Evolutionary conservation across 1,284 basidiomycete genomes (phyloP).

Genomic region (Trametes polyzona): DNA sequence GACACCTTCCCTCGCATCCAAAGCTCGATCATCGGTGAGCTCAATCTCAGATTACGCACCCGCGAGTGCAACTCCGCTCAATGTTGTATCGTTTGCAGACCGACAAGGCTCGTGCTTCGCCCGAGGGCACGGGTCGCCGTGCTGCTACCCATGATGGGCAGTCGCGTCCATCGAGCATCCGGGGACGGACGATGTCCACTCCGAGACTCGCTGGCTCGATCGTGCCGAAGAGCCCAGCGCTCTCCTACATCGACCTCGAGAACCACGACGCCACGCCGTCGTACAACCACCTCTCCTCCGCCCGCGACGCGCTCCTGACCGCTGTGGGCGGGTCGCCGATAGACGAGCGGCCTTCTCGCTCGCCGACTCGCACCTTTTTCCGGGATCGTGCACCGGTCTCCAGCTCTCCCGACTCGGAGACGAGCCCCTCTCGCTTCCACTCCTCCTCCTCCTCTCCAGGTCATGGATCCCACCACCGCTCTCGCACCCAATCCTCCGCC

Average conservation of each 20-base stretch:
- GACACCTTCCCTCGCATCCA: slow-evolving; percentile 5
- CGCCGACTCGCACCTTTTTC: slow-evolving; percentile 17
- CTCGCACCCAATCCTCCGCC: slow-evolving; percentile 12
- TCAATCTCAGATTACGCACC: neutral
- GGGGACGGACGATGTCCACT: slow-evolving; percentile 18
- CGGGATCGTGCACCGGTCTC: slow-evolving; percentile 14
- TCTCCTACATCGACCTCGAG: slow-evolving; percentile 21
- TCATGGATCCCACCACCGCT: slow-evolving; percentile 9
- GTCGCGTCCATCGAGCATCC: neutral
- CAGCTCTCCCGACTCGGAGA: slow-evolving; percentile 11
- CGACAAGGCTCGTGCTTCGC: slow-evolving; percentile 12
- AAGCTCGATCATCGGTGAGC: slow-evolving; percentile 22
- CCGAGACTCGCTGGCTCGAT: slow-evolving; percentile 10
- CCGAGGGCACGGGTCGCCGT: neutral
- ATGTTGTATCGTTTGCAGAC: neutral
- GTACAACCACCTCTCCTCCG: slow-evolving; percentile 19
- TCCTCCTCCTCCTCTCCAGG: neutral
- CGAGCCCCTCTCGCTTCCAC: slow-evolving; percentile 7
- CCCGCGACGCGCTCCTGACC: slow-evolving; percentile 25
- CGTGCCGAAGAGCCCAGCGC: slow-evolving; percentile 21
- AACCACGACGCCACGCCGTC: slow-evolving; percentile 19
- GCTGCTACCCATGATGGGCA: neutral
- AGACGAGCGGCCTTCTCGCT: slow-evolving; percentile 17
- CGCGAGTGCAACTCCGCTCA: neutral
- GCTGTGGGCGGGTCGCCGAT: slow-evolving; percentile 15